Conservation (phyloP, 139 green algal genomes). For the Mesotaenium endlicherianum region DNA sequence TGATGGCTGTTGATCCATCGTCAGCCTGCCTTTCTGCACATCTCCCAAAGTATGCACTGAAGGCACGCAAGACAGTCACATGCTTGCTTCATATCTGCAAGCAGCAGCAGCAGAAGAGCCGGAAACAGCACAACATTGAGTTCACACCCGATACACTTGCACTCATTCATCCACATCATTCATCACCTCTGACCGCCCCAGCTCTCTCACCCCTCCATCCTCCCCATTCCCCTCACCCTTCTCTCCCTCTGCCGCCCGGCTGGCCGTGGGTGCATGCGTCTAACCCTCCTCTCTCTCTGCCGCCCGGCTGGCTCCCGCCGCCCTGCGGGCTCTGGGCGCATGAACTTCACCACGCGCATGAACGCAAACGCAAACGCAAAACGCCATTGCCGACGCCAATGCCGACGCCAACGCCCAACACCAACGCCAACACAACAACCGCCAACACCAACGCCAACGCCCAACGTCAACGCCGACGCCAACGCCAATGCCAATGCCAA, state of each 20-base stretch:
- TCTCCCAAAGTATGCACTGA: background rate
- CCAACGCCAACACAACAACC: background rate
- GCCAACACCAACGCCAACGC: background rate
- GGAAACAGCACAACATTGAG: too few species aligned
- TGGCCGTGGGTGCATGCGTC: background rate
- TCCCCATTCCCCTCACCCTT: background rate
- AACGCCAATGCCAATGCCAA: background rate
- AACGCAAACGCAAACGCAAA: background rate
- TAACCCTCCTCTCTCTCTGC: background rate
- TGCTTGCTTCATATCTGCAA: background rate
- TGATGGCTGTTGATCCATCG: background rate
- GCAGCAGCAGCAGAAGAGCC: too few species aligned
- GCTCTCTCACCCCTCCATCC: background rate
- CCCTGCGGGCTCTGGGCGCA: background rate
- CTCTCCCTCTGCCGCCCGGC: background rate
- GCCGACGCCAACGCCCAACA: background rate
- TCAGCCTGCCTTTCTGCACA: background rate
- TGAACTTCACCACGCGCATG: background rate
- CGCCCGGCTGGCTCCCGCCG: background rate
- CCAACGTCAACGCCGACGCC: background rate
- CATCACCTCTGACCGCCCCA: background rate
- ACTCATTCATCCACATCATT: background rate
- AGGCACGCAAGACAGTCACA: background rate
- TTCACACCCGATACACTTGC: background rate
- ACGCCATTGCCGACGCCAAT: background rate